Evolutionary conservation across 1,284 basidiomycete species (phyloP).

Genomic region (Ustilago trichophora): DNA sequence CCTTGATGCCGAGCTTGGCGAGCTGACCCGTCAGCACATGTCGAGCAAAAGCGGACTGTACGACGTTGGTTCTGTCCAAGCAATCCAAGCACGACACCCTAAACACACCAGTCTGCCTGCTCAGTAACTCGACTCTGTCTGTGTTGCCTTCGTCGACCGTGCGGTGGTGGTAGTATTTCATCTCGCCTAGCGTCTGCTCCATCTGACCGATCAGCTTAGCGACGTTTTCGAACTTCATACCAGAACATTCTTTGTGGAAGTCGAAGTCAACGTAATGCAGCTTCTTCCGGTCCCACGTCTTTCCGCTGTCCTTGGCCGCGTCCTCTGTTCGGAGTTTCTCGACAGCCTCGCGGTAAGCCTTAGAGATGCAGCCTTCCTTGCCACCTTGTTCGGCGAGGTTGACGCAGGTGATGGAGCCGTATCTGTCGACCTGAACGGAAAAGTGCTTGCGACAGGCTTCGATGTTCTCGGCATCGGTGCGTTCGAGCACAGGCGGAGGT

Average conservation of each 20-base stretch:
- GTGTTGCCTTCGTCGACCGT: constrained; percentile 67
- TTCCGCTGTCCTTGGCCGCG: constrained; percentile 74
- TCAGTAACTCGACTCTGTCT: constrained; percentile 71
- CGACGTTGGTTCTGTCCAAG: constrained; percentile 94
- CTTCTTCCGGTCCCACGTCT: constrained; percentile 89
- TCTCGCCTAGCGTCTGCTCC: constrained; percentile 76
- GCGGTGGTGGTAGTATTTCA: constrained; percentile 69
- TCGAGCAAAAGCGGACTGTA: constrained; percentile 90
- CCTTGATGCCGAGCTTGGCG: constrained; percentile 30
- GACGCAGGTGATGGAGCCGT: constrained; percentile 68
- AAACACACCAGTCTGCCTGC: constrained; percentile 83
- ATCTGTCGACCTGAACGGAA: constrained; percentile 71
- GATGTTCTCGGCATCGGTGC: constrained; percentile 81
- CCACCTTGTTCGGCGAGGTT: constrained; percentile 91
- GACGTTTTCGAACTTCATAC: constrained; percentile 74
- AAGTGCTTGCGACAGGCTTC: constrained; percentile 56
- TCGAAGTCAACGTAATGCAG: constrained; percentile 95
- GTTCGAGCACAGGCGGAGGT: constrained; percentile 93
- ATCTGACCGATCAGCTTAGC: constrained; percentile 75
- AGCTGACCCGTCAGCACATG: constrained; percentile 79
- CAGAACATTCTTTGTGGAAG: constrained; percentile 83
- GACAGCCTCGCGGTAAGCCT: constrained; percentile 79
- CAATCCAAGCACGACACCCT: constrained; percentile 95
- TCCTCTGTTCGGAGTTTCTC: constrained; percentile 78
- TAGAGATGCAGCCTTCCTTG: constrained; percentile 82